Percentiles rank a stretch among this genome's conserved stretches.
Evolutionary conservation across 176 grass and related monocot genomes (phyloP).

Genomic region (Rhynchospora pubera): DNA sequence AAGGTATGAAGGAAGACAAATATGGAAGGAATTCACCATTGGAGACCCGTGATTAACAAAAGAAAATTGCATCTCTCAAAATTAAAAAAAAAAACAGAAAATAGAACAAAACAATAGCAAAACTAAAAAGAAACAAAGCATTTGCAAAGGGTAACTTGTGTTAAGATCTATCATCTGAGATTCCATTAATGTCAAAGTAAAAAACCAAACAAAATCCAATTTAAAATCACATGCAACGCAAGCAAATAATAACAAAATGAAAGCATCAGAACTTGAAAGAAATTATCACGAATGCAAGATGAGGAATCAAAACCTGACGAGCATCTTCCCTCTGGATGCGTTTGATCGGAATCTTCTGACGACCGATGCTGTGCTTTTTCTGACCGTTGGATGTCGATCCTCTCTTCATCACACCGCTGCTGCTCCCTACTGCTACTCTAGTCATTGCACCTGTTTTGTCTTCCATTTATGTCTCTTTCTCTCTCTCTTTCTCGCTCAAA

Average conservation of each 20-base stretch:
- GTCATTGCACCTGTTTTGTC: not conserved
- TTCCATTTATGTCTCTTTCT: not conserved
- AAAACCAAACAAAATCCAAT: too few species aligned
- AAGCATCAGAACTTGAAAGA: not conserved
- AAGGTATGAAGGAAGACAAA: too few species aligned
- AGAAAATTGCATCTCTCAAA: too few species aligned
- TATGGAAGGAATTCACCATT: too few species aligned
- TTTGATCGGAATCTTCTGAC: slow-evolving; percentile 61
- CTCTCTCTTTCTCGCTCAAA: not conserved
- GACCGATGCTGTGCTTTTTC: slow-evolving; percentile 37
- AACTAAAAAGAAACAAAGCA: not conserved
- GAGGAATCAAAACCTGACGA: not conserved
- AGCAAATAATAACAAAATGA: not conserved
- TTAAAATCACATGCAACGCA: not conserved
- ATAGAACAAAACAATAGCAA: not conserved
- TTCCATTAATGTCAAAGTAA: not conserved
- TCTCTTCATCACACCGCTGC: not conserved
- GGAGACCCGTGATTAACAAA: too few species aligned
- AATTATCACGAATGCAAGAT: not conserved
- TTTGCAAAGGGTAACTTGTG: too few species aligned
- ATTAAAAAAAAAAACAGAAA: too few species aligned
- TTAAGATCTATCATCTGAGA: not conserved
- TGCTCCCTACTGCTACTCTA: not conserved
- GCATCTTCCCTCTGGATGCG: slow-evolving; percentile 28
- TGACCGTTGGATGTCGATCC: not conserved